phyloP scores from a whole-genome alignment of 2,329 filamentous ascomycete species.

The Hirsutella rhossiliensis region DNA sequence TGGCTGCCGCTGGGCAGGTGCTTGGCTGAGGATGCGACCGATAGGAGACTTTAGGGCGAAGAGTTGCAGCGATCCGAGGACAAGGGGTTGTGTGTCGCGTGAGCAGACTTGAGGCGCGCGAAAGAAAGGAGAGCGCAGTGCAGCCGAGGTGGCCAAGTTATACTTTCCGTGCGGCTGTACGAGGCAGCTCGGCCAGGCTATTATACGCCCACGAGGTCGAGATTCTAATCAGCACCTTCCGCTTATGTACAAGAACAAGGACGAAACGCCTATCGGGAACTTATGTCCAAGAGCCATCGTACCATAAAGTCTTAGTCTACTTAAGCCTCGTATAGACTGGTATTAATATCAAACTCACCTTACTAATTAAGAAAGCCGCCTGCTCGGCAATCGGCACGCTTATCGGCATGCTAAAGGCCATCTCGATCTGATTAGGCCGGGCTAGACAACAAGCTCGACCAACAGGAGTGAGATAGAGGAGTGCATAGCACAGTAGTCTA shows the following conservation, averaged over 20 bases:
- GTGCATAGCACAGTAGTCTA: not conserved
- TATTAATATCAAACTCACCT: not conserved
- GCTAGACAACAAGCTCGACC: not conserved
- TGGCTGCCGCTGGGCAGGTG: too few relatives aligned
- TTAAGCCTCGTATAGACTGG: not conserved
- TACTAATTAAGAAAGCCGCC: not conserved
- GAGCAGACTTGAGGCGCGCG: not conserved
- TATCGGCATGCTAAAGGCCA: not conserved
- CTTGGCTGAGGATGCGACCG: not conserved
- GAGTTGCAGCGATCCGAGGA: not conserved
- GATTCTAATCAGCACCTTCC: too few relatives aligned
- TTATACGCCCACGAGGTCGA: too few relatives aligned
- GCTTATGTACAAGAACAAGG: too few relatives aligned
- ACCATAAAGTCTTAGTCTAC: not conserved
- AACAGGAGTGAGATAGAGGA: not conserved
- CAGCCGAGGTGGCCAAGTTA: too few relatives aligned
- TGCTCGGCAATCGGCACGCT: not conserved
- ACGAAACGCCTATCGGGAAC: too few relatives aligned
- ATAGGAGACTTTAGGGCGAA: not conserved
- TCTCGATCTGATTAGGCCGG: not conserved
- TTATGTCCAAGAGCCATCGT: too few relatives aligned
- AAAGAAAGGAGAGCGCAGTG: not conserved
- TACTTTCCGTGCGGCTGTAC: not conserved
- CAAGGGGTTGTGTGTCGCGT: not conserved
- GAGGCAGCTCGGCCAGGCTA: not conserved